A percentile compares a stretch with the other conserved stretches of the same genome.
phyloP scores from a whole-genome alignment of 2,329 filamentous ascomycete species.

The Hypoxylon sp. region DNA sequence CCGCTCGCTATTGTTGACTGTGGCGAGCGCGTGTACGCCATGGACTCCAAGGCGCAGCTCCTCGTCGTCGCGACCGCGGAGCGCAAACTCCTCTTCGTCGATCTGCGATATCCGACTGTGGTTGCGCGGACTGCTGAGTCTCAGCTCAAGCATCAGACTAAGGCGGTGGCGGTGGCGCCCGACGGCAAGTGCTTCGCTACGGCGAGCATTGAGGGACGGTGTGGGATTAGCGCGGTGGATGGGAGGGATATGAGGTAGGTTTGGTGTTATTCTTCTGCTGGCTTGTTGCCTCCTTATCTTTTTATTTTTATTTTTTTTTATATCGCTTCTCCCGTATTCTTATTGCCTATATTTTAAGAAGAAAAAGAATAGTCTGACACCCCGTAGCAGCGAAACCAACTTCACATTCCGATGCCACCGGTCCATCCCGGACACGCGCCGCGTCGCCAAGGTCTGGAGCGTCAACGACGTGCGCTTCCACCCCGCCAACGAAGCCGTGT shows the following conservation, averaged over 20 bases:
- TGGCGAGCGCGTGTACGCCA: constrained; percentile 57
- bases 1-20: constrained; percentile 55
- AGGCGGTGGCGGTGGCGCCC: constrained; percentile 39
- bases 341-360: no score
- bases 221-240: constrained; percentile 36
- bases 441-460: constrained; percentile 43
- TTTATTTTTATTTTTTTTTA: no score
- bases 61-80: constrained; percentile 48
- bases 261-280: no score
- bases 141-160: constrained; percentile 44
- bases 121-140: constrained; percentile 35
- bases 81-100: constrained; percentile 44
- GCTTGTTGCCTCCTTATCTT: no score
- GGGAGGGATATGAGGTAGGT: constrained; percentile 38
- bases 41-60: constrained; percentile 45
- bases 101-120: constrained; percentile 42
- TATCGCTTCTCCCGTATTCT: no score
- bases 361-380: no score
- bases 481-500: constrained; percentile 36
- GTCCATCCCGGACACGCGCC: constrained; percentile 3
- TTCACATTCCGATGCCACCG: constrained; percentile 50
- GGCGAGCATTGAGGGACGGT: constrained; percentile 46
- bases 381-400: constrained; percentile 20
- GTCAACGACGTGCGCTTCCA: constrained; percentile 48
- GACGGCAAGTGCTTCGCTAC: constrained; percentile 45